Evolutionary conservation across 305 asterid genomes (phyloP).

Genomic region (Stenogyne calaminthoides): DNA sequence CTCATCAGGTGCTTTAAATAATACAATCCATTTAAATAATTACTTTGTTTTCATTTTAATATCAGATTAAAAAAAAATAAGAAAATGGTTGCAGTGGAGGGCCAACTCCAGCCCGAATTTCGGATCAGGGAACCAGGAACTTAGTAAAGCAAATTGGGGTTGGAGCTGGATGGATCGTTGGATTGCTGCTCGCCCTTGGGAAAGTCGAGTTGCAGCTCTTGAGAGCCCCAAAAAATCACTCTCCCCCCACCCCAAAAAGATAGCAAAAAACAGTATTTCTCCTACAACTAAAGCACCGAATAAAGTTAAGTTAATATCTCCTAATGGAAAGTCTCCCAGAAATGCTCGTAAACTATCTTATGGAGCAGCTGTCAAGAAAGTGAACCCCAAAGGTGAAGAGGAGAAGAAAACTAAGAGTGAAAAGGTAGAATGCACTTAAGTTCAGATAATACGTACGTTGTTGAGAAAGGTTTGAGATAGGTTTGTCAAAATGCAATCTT

Average conservation of each 20-base stretch:
- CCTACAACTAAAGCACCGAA: constrained; percentile 34
- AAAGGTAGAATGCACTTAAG: constrained; percentile 24
- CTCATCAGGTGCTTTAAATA: constrained; percentile 71
- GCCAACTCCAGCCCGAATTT: constrained; percentile 58
- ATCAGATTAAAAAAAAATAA: neutral
- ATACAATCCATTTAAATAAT: neutral
- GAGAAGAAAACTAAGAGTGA: constrained; percentile 38
- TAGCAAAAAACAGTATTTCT: constrained; percentile 34
- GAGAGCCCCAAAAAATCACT: constrained; percentile 58
- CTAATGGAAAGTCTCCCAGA: constrained; percentile 48
- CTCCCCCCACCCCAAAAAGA: constrained; percentile 38
- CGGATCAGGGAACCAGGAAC: constrained; percentile 52
- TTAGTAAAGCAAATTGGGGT: constrained; percentile 76
- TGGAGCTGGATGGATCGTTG: constrained; percentile 99
- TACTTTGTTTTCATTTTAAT: constrained; percentile 13
- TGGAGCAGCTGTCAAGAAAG: constrained; percentile 49
- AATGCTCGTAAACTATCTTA: constrained; percentile 55
- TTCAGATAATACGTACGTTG: neutral
- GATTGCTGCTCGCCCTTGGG: constrained; percentile 98
- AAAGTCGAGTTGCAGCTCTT: constrained; percentile 53
- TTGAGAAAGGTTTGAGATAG: neutral
- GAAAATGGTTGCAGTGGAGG: constrained; percentile 68
- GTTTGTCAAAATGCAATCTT: no score
- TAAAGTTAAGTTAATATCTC: constrained; percentile 49
- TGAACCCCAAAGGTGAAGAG: constrained; percentile 42